Conservation (phyloP, 768 basidiomycete species). For the Daedaleopsis sinensis region DNA sequence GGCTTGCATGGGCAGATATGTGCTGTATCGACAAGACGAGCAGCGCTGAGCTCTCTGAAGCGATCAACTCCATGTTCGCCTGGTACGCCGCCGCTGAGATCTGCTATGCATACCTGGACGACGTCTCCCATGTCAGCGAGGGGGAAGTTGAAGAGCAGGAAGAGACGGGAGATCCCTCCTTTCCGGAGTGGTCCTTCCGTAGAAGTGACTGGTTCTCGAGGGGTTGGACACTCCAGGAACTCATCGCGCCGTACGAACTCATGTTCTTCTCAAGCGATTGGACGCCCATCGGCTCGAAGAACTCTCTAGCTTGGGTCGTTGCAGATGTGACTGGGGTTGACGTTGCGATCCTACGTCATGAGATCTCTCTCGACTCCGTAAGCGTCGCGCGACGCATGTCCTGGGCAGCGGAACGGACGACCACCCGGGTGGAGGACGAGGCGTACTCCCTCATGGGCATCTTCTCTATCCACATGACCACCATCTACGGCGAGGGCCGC, state of each 20-base stretch:
- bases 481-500: constrained; percentile 6
- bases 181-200: not conserved
- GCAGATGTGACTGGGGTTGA: constrained; percentile 1
- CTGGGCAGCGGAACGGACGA: constrained; percentile 7
- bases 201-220: constrained; percentile 3
- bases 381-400: constrained; percentile 9
- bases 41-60: too few species aligned
- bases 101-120: too few species aligned
- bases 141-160: too few species aligned
- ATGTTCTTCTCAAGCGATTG: constrained; percentile 8
- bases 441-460: constrained; percentile 13
- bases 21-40: too few species aligned
- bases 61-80: too few species aligned
- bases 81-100: too few species aligned
- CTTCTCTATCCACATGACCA: constrained; percentile 2
- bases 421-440: constrained; percentile 9
- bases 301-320: not conserved
- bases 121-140: too few species aligned
- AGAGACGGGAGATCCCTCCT: not conserved
- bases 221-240: constrained; percentile 16
- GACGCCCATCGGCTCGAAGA: constrained; percentile 2
- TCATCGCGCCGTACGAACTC: constrained; percentile 8
- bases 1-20: too few species aligned
- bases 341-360: not conserved
- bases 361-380: not conserved